Evolutionary conservation across 352 stramenopile species (phyloP).

Genomic region (Globisporangium apiculatum): DNA sequence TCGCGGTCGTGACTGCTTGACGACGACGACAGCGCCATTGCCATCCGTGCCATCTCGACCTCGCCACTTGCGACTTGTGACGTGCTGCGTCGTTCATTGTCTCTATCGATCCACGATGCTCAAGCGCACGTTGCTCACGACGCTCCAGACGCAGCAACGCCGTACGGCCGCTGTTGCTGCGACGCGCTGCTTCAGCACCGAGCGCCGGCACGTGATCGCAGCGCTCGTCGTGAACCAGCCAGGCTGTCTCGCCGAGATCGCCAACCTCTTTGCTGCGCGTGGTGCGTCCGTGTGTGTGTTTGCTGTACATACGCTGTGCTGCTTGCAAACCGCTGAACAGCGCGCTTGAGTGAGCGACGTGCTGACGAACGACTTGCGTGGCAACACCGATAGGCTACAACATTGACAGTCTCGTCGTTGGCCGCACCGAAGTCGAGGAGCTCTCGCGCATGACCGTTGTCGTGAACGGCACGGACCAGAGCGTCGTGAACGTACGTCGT

Average conservation of each 20-base stretch:
- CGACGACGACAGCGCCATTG: neutral
- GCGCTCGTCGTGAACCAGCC: constrained; percentile 82
- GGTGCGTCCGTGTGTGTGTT: constrained; percentile 23
- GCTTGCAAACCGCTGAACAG: too few species aligned
- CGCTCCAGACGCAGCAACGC: constrained; percentile 10
- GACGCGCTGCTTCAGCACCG: constrained; percentile 31
- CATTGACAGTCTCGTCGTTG: constrained; percentile 84
- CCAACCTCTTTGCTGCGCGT: constrained; percentile 76
- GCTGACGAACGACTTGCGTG: neutral
- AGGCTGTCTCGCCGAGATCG: constrained; percentile 80
- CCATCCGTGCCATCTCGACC: neutral
- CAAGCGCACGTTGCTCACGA: constrained; percentile 12
- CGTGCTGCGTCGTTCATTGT: constrained; percentile 2
- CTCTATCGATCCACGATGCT: constrained; percentile 10
- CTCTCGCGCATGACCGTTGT: constrained; percentile 84
- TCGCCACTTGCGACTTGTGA: neutral
- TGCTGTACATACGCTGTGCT: neutral
- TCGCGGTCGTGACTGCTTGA: constrained; percentile 4
- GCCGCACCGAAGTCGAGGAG: constrained; percentile 78
- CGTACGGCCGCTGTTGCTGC: constrained; percentile 1
- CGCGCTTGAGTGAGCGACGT: too few species aligned
- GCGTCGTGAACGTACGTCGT: constrained; percentile 58
- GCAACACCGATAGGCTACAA: constrained; percentile 46
- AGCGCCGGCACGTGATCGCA: constrained; percentile 78
- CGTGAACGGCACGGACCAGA: constrained; percentile 73